Base-by-base conservation (phyloP, 2,329 filamentous ascomycete genomes). In the Fusarium equiseti region DNA sequence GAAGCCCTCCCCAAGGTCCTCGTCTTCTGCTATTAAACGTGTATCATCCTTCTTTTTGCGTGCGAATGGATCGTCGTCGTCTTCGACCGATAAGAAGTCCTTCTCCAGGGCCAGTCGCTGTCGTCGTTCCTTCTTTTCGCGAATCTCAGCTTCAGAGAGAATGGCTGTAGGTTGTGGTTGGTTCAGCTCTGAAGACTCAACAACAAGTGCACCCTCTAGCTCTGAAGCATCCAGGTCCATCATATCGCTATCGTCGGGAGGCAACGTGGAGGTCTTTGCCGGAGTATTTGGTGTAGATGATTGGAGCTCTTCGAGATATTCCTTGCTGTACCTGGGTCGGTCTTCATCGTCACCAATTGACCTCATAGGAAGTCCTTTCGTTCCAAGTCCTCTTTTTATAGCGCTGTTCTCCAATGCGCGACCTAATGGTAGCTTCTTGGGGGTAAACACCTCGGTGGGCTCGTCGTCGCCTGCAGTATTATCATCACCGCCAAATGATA, bases 1-100 rank as follows among this genome's bases (percentile, higher is more conserved):
- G 73, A 97, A 98, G 0, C 94, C 95, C 81, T 98, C 96, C 40
- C 92, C 93, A 0, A 98, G 87, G 76, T 98, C 94, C 77, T 98
- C 95, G 74, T 98, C 95, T 35, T 98, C 94, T 44, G 87, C 88
- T 8, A 94, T 87, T 3, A 98, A 86, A 3, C 95, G 88, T 8
- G 91, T 92, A 66, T 94, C 87, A 35, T 89, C 87, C 70, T 91
- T 89, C 74, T 90, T 89, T 70, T 89, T 88, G 20, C 71, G 81
- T 5, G 70, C 66, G 22, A 70, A 71, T 8, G 59, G 80, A 50
- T 86, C 84, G n/a, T 87, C 86, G n/a, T 85, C 85, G 35, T 87
- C 88, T 59, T 89, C 85, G 0, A 93, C 82, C 0, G 90, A 89
- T 46, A 93, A 87, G 75, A 89, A 92, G 58, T 91, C 89, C 51